Evolutionary conservation across 768 basidiomycete species (phyloP).

Genomic region (Mycena chlorophos): DNA sequence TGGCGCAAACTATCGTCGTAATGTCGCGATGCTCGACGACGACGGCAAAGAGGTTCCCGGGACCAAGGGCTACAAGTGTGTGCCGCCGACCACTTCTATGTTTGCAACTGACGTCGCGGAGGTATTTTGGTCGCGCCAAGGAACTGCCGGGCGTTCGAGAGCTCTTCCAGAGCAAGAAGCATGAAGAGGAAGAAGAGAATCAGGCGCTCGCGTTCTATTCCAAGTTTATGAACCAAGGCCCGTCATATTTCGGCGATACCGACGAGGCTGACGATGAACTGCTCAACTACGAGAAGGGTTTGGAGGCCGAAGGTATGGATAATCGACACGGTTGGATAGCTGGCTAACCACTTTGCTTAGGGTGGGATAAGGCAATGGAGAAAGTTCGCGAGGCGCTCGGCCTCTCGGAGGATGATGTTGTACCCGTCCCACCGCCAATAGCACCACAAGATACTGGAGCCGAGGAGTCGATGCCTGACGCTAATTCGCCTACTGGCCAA

Average conservation of each 20-base stretch:
- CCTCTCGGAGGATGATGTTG: conserved; percentile 50
- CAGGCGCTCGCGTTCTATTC: conserved; percentile 74
- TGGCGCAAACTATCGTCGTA: conserved; percentile 93
- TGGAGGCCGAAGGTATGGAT: conserved; percentile 69
- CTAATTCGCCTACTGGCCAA: conserved; percentile 31
- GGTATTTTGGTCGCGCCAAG: conserved; percentile 96
- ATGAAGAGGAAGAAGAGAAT: conserved; percentile 88
- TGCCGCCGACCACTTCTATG: conserved; percentile 6
- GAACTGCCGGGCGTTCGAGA: conserved; percentile 95
- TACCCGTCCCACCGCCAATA: conserved; percentile 53
- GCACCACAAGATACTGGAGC: conserved; percentile 15
- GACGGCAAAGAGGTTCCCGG: conserved; percentile 96
- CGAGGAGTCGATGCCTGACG: conserved; percentile 23
- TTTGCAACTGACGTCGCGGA: conserved; percentile 29
- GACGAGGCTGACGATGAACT: conserved; percentile 78
- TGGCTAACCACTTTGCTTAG: conserved; percentile 34
- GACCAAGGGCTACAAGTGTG: conserved; percentile 95
- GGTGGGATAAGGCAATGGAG: conserved; percentile 63
- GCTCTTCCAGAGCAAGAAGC: conserved; percentile 84
- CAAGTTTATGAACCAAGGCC: conserved; percentile 86
- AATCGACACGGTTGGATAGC: neutral
- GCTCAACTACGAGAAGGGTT: conserved; percentile 65
- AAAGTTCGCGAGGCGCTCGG: conserved; percentile 56
- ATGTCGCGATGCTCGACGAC: conserved; percentile 91
- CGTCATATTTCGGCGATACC: conserved; percentile 86